Evolutionary conservation across 2,329 filamentous ascomycete species (phyloP), one percentile per base, ranked within the genome.

Genomic region (Neonectria coccinea): DNA sequence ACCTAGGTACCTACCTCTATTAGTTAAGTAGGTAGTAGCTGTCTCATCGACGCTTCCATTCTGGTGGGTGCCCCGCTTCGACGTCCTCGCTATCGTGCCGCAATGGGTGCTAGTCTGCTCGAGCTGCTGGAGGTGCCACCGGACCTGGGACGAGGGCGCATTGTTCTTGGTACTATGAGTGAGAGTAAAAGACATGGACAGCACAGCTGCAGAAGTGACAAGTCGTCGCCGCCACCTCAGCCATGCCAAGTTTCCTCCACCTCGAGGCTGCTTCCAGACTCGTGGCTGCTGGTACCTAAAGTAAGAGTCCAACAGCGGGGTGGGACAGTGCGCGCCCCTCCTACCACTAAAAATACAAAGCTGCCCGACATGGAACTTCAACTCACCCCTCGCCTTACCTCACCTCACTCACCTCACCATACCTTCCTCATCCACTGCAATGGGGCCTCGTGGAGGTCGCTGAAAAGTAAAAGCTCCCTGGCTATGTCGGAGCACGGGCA

Each of bases 331-430:
- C 36, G 14, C 36, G 14, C 36, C 36, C 25, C 54, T 55, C 50
- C 54, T 48, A 6, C 48, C 41, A 18, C 44, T 31, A 39, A 51
- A 25, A 25, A 25, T 25, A 25, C 25, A 25, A 25, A 57, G 41
- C 59, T 58, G 55, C 50, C 42, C 44, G 50, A 25, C 25, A 25
- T 25, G 25, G 25, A 63, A 44, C 33, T 52, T 9, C 42, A 31
- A 57, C 47, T 53, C 50, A 55, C 3, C 16, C 20, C 25, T 59
- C 48, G 55, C 48, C 55, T 63, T 45, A 50, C 52, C 52, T 61
- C 45, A 45, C 52, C 44, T 56, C 29, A 31, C 29, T 29, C 9
- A 29, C 27, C 47, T 11, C 22, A 58, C 8, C 33, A 31, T 45
- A 39, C 41, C 2, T 29, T 5, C 29, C 44, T 47, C 53, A 16